These are phyloP conservation scores for Trichoderma hamatum DNA, from an alignment of 2,329 filamentous ascomycete species.

Conservation along the genomic window DNA sequence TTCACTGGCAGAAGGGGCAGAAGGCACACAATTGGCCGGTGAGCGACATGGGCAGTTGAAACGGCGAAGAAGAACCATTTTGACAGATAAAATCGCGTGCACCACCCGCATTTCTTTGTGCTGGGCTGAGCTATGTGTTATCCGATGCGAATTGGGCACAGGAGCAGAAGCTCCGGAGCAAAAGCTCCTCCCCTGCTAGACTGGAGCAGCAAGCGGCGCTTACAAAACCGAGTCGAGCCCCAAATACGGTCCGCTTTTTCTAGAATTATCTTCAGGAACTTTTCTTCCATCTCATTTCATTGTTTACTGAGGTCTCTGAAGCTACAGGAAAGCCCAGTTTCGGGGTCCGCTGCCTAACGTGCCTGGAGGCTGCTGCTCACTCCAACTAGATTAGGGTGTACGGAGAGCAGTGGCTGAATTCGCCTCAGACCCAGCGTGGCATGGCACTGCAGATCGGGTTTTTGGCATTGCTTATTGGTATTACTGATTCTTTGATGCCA, in stretches of 20 bases:
- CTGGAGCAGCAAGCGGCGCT: conserved; percentile 38
- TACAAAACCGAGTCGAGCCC: conserved; percentile 33
- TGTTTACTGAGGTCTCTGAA: conserved; percentile 3
- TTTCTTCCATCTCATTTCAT: conserved; percentile 19
- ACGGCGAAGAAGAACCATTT: conserved; percentile 36
- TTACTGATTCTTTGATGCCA: neutral
- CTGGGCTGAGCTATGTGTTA: conserved; percentile 36
- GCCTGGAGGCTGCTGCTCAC: conserved; percentile 7
- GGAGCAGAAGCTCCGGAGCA: conserved; percentile 38
- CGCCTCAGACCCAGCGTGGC: conserved; percentile 9
- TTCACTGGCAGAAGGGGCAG: conserved; percentile 29
- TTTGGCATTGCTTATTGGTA: conserved; percentile 1
- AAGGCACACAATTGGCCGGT: conserved; percentile 21
- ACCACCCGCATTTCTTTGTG: conserved; percentile 33
- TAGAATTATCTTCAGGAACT: conserved; percentile 25
- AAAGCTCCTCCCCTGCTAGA: conserved; percentile 42
- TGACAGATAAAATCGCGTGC: conserved; percentile 38
- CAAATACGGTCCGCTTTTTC: conserved; percentile 32
- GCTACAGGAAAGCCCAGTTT: neutral
- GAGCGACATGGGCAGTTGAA: conserved; percentile 21
- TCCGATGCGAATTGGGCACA: conserved; percentile 29
- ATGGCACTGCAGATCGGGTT: conserved; percentile 1
- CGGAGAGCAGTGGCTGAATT: conserved; percentile 1
- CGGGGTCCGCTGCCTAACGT: conserved; percentile 7
- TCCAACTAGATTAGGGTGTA: neutral